Evolutionary conservation across 129 eudicot species (phyloP), one percentile per base, ranked within the genome.

Genomic region (Helianthus annuus): DNA sequence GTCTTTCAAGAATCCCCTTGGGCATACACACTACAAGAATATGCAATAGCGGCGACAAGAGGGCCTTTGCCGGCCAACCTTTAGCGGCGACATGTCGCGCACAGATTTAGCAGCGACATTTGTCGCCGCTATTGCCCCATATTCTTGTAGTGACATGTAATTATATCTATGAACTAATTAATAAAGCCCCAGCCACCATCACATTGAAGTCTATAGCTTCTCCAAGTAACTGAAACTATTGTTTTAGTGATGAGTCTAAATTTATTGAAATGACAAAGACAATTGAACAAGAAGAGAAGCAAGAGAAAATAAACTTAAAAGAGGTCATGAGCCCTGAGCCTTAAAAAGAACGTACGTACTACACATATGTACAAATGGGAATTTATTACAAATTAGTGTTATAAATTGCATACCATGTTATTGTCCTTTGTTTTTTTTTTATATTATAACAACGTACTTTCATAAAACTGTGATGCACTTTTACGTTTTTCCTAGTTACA

Each of bases 271-370:
- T 8, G 7, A 15, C 58, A 15, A n/a, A 0, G 24, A 53, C 46
- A 42, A 42, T 7, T 42, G 24, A 52, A 53, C 58, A 53, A 53
- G 58, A 53, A 53, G 58, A 27, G 17, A 53, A 15, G 10, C 58
- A 53, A 53, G 58, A 53, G 27, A 53, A 53, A 53, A 53, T 17
- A 53, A 53, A 53, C 27, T 53, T 6, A 53, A 53, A 53, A 53
- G 27, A 53, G 58, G 58, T n/a, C 58, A 4, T 53, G 4, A 15
- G 11, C 58, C 58, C 17, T 53, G 24, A 42, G 7, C 22, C 22
- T 7, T 53, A 5, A 53, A 53, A 16, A 15, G 22, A 53, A n/a
- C 58, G 8, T 4, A 49, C 19, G 36, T 42, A 42, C 10, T 42
- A 42, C 46, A 42, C 46, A 42, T 42, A 42, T 42, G 7, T 53